Conservation (phyloP, 495 filamentous ascomycete species). For the Massariosphaeria phaeospora region DNA sequence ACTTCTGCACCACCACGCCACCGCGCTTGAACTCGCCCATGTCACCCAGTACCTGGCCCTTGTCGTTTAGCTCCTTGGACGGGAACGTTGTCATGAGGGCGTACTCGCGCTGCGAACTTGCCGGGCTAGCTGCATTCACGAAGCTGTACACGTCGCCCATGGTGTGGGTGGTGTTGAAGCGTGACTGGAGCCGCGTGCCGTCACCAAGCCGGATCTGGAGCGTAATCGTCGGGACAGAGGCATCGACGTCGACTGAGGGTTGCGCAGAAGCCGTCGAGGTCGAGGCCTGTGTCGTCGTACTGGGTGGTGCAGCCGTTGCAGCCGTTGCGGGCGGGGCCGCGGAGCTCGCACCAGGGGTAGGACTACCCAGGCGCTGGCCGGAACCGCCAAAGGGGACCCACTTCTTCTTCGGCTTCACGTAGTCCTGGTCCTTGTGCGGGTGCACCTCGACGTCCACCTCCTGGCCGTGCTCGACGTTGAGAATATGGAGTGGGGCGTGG, state of each 20-base stretch:
- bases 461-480: constrained; percentile 81
- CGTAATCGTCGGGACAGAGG: constrained; percentile 69
- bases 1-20: constrained; percentile 86
- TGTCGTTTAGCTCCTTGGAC: constrained; percentile 83
- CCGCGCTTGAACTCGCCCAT: constrained; percentile 77
- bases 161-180: constrained; percentile 90
- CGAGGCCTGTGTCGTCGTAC: constrained; percentile 40
- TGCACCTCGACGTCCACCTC: constrained; percentile 86
- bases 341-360: constrained; percentile 60
- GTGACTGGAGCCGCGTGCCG: constrained; percentile 74
- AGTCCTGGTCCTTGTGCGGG: constrained; percentile 75
- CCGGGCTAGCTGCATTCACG: constrained; percentile 61
- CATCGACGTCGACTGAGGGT: constrained; percentile 57
- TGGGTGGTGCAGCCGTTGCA: constrained; percentile 37
- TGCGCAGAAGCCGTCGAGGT: constrained; percentile 34
- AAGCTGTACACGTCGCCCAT: constrained; percentile 89
- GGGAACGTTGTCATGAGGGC: constrained; percentile 93
- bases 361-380: constrained; percentile 86
- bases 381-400: constrained; percentile 81
- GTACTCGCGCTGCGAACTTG: constrained; percentile 58
- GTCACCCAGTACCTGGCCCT: constrained; percentile 62
- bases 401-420: constrained; percentile 71
- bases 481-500: constrained; percentile 77
- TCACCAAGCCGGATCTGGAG: constrained; percentile 88
- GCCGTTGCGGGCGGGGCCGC: constrained; percentile 39